Evolutionary conservation across 192 early-diverging fungal genomes (phyloP), one percentile per base, ranked within the genome.

Genomic region (Geranomyces variabilis): DNA sequence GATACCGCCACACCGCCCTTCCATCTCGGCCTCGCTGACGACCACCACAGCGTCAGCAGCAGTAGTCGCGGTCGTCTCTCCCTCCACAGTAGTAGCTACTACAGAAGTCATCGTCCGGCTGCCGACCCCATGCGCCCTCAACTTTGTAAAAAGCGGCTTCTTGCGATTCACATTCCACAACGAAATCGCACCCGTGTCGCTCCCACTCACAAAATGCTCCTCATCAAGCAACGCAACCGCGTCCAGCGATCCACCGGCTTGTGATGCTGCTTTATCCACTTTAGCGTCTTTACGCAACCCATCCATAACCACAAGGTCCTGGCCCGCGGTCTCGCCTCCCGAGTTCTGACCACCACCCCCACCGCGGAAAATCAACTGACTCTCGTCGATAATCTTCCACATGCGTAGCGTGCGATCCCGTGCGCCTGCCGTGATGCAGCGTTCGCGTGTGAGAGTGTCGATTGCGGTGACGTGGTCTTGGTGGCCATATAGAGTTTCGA

Each of bases 301-400:
- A 58, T 86, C 75, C 77, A 81, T 77, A 28, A 83, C 76, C 7
- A 80, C 82, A 29, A 77, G 59, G 34, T 87, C 83, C 22, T 81
- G 76, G 28, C 51, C 49, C n/a, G 75, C 66, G 44, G 75, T 69
- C 19, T 43, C 28, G 14, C 67, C 72, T 14, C 63, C 66, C 14
- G 41, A 17, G 10, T 41, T 41, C 5, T 10, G 36, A 4, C 77
- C 78, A 5, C 49, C 69, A 15, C 79, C 80, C 36, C 94, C 94
- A 33, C 89, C 94, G 29, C 94, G 84, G 78, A 93, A 99, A 9
- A 98, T 92, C 24, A 98, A 74, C 80, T 98, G 96, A 17, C 90
- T 86, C 60, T 97, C 95, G 55, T 99, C 95, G 24, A 91, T 87
- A 70, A 98, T 92, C 79, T 97, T 96, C 96, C 96, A 99, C 65